Percentiles rank a stretch among this genome's conserved stretches.
phyloP scores from a whole-genome alignment of 192 early-diverging fungal genomes.

The Rhizophagus prolifer region DNA sequence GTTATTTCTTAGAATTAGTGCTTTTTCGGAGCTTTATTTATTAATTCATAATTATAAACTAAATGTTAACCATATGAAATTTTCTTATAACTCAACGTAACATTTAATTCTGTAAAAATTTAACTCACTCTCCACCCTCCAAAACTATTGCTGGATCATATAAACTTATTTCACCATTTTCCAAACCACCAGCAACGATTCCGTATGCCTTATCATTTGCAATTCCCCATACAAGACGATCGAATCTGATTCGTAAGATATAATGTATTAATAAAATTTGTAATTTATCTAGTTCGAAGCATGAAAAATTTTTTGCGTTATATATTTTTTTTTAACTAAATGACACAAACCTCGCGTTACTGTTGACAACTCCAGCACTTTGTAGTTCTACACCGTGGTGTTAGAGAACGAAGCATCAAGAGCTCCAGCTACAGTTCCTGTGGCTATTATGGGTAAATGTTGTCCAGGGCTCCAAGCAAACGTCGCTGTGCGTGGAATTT shows the following conservation, averaged over 20 bases:
- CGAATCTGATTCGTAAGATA: slow-evolving; percentile 65
- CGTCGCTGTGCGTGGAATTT: slow-evolving; percentile 79
- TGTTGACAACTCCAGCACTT: slow-evolving; percentile 53
- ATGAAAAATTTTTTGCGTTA: not conserved
- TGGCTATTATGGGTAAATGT: slow-evolving; percentile 74
- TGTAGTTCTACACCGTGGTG: slow-evolving; percentile 57
- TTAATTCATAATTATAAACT: not conserved
- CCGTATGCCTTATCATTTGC: slow-evolving; percentile 58
- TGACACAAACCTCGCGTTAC: slow-evolving; percentile 58
- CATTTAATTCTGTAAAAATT: not conserved
- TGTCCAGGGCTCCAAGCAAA: slow-evolving; percentile 86
- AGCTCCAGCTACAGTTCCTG: slow-evolving; percentile 93
- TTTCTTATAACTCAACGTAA: not conserved
- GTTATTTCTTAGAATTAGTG: slow-evolving; percentile 65
- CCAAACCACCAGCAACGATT: slow-evolving; percentile 90
- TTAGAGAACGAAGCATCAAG: slow-evolving; percentile 95
- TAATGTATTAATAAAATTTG: not conserved
- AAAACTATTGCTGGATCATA: slow-evolving; percentile 83
- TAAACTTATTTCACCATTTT: slow-evolving; percentile 87
- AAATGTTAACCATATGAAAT: not conserved
- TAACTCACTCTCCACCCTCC: slow-evolving; percentile 51
- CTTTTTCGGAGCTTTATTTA: slow-evolving; percentile 42
- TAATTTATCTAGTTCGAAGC: not conserved
- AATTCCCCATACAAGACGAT: slow-evolving; percentile 84
- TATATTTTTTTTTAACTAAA: not conserved